Percentiles rank a stretch among this genome's conserved stretches.
phyloP scores from a whole-genome alignment of 2,329 filamentous ascomycete genomes.

The Fusarium ambrosium region DNA sequence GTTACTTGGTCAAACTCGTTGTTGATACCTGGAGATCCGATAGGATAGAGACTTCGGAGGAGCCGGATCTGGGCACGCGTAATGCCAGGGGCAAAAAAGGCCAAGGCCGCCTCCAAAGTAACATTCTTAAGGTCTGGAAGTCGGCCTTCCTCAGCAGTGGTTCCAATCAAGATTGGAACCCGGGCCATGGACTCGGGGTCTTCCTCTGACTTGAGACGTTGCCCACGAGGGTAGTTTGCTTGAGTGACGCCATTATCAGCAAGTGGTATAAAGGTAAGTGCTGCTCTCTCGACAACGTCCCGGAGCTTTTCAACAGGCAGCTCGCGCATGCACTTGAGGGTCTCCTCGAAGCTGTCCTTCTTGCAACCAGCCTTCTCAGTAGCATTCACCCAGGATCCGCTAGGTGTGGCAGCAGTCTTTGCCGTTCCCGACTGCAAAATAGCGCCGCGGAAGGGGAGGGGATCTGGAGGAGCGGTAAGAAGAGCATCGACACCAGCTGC shows the following conservation, averaged over 20 bases:
- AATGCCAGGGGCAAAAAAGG: not conserved
- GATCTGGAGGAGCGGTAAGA: slow-evolving; percentile 43
- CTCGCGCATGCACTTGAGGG: slow-evolving; percentile 44
- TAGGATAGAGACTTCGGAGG: slow-evolving; percentile 28
- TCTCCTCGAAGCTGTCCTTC: not conserved
- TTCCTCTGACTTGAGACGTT: slow-evolving; percentile 25
- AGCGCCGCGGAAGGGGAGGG: slow-evolving; percentile 48
- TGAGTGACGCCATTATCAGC: slow-evolving; percentile 43
- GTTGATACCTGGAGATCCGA: slow-evolving; percentile 29
- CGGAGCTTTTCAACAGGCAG: slow-evolving; percentile 35
- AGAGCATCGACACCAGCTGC: slow-evolving; percentile 66
- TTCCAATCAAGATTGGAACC: slow-evolving; percentile 43
- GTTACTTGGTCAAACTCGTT: slow-evolving; percentile 37
- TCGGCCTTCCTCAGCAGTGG: slow-evolving; percentile 42
- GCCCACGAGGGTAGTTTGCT: slow-evolving; percentile 24
- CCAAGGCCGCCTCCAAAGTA: slow-evolving; percentile 3
- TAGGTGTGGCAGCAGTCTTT: not conserved
- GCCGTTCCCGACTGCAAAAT: slow-evolving; percentile 46
- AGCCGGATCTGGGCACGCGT: slow-evolving; percentile 1
- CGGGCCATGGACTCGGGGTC: slow-evolving; percentile 28
- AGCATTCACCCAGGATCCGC: slow-evolving; percentile 35
- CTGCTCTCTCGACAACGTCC: slow-evolving; percentile 25
- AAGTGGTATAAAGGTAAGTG: slow-evolving; percentile 39
- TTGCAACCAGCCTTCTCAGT: slow-evolving; percentile 27
- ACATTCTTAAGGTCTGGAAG: slow-evolving; percentile 14